Conservation (phyloP, 169 alveolate species). For the Plasmodium berghei region DNA sequence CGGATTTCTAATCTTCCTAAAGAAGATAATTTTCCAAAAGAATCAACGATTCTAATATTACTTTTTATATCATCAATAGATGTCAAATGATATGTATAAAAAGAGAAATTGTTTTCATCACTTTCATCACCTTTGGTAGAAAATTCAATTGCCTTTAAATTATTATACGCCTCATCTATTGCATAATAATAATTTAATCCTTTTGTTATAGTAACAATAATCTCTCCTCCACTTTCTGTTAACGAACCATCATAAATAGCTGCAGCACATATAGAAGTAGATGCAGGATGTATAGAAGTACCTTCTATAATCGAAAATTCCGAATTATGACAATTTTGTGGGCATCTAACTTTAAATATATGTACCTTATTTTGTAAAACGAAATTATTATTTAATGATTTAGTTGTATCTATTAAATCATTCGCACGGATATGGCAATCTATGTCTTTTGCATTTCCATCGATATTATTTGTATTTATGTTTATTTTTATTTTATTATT, state of each 20-base stretch:
- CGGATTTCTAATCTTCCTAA: slow-evolving; percentile 89
- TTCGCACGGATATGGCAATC: slow-evolving; percentile 89
- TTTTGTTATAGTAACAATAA: slow-evolving; percentile 86
- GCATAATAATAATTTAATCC: slow-evolving; percentile 84
- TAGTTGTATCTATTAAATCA: slow-evolving; percentile 81
- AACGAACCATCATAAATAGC: slow-evolving; percentile 91
- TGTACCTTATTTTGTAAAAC: slow-evolving; percentile 74
- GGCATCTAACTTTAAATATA: slow-evolving; percentile 88
- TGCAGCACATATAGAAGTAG: slow-evolving; percentile 91
- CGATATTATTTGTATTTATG: slow-evolving; percentile 80
- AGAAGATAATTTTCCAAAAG: slow-evolving; percentile 88
- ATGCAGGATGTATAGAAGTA: slow-evolving; percentile 89
- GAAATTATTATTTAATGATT: slow-evolving; percentile 11
- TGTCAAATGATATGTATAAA: slow-evolving; percentile 80
- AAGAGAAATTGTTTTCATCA: slow-evolving; percentile 77
- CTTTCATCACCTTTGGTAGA: slow-evolving; percentile 79
- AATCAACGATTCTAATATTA: slow-evolving; percentile 91
- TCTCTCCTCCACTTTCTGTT: slow-evolving; percentile 90
- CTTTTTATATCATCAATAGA: slow-evolving; percentile 90
- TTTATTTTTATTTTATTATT: slow-evolving; percentile 82
- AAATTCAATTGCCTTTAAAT: slow-evolving; percentile 78
- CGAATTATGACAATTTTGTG: slow-evolving; percentile 87
- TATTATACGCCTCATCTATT: slow-evolving; percentile 45
- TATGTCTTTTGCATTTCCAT: slow-evolving; percentile 87
- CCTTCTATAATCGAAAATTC: slow-evolving; percentile 87